These are phyloP conservation scores for Saraca asoca DNA, from an alignment of 331 rosid genomes.

Conservation along the genomic window DNA sequence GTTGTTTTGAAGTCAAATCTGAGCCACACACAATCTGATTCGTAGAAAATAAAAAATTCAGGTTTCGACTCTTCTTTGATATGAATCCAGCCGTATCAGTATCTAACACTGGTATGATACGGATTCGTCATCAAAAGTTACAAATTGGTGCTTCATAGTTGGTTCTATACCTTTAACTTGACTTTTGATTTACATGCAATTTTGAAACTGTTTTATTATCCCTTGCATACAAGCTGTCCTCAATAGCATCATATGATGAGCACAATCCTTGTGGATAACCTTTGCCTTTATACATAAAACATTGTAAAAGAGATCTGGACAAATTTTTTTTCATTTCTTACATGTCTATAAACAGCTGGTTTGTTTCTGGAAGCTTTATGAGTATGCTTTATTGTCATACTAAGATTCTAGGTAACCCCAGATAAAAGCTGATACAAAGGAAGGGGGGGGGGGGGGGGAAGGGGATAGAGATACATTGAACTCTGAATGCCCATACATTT, in stretches of 20 bases:
- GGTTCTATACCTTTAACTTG: not conserved
- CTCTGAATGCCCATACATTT: not conserved
- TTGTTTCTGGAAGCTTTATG: slow-evolving; percentile 15
- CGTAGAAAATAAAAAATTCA: no score
- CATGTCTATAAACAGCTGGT: slow-evolving; percentile 8
- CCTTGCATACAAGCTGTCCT: no score
- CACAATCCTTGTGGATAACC: not conserved
- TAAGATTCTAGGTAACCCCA: slow-evolving; percentile 9
- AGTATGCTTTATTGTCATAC: slow-evolving; percentile 11
- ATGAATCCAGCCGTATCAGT: no score
- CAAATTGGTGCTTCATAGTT: no score
- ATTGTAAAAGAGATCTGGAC: not conserved
- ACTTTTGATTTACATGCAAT: slow-evolving; percentile 6
- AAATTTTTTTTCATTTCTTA: not conserved
- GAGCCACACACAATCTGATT: no score
- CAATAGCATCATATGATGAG: not conserved
- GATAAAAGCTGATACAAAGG: not conserved
- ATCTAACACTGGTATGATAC: no score
- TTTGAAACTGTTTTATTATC: not conserved
- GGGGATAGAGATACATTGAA: not conserved
- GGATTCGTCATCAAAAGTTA: no score
- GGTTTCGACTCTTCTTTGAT: no score
- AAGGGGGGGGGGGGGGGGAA: slow-evolving; percentile 4
- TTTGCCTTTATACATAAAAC: not conserved
- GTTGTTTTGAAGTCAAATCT: no score